Evolutionary conservation across 345 rosid genomes (phyloP), one percentile per base, ranked within the genome.

Genomic region (Adansonia digitata): DNA sequence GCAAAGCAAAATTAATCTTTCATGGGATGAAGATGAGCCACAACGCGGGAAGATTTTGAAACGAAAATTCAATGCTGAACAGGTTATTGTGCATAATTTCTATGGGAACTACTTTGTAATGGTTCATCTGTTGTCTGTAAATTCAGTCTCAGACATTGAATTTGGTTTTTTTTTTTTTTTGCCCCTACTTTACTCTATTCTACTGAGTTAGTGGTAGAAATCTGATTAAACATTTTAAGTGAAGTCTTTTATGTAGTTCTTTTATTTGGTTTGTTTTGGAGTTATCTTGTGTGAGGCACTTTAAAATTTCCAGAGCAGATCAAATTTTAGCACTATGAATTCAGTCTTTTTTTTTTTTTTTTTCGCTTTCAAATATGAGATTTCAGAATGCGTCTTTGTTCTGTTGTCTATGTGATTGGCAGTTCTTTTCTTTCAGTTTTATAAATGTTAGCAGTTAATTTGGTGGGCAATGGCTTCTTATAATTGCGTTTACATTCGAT

Each of bases 11-110:
- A 86, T 91, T 73, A 76, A 85, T 64, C 81, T 91, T 60, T 76
- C 98, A 46, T 95, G 99, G 99, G 99, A 93, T 84, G 99, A 91
- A 55, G 99, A 95, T 87, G 98, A 93, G 79, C 98, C 98, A 5
- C 87, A 91, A 48, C 96, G 98, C 18, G 78, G 78, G 11, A 95
- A 85, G 85, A 88, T 95, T 56, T 84, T 95, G 81, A 93, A 85
- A 48, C 86, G 85, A 78, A 90, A 87, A 78, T 87, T 91, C 74
- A 90, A 85, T 69, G 85, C 86, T 69, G 97, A 91, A 49, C 97
- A 95, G 97, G 98, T 90, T 69, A 24, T 69, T 74, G 15, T 55
- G 69, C 63, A 51, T 62, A 17, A 37, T 64, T 53, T 65, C 60
- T 67, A 10, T 42, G 17, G 7, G 1, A 69, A 9, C 51, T 24